Evolutionary conservation across 2,329 filamentous ascomycete species (phyloP).

Genomic region (Alternaria ventricosa): DNA sequence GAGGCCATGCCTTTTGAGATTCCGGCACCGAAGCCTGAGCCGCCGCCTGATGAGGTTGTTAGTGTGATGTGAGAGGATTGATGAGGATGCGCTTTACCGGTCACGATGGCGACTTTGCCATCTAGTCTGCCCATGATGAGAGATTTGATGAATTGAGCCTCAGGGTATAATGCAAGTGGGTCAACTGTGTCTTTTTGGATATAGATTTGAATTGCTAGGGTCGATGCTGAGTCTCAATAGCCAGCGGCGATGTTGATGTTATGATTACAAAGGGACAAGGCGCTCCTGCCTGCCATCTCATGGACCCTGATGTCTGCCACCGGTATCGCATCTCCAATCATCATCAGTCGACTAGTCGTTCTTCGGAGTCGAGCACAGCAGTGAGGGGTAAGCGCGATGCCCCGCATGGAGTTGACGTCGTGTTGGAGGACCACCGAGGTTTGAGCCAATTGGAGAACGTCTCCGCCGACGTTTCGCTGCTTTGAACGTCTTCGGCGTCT

Average conservation of each 20-base stretch:
- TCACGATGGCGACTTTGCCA: conserved; percentile 65
- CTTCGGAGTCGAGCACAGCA: conserved; percentile 2
- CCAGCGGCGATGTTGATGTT: conserved; percentile 6
- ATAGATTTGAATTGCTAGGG: neutral
- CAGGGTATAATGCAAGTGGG: neutral
- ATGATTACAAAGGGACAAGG: neutral
- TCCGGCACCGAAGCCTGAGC: conserved; percentile 68
- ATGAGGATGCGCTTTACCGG: conserved; percentile 46
- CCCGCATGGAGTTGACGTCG: conserved; percentile 17
- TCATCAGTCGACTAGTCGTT: neutral
- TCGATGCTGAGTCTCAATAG: neutral
- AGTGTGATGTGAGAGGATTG: conserved; percentile 5
- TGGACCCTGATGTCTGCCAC: conserved; percentile 1
- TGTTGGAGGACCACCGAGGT: conserved; percentile 17
- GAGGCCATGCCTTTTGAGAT: conserved; percentile 65
- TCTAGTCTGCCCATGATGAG: conserved; percentile 52
- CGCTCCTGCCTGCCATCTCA: neutral
- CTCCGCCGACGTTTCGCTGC: conserved; percentile 5
- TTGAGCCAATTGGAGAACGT: conserved; percentile 14
- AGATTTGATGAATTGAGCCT: neutral
- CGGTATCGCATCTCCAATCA: conserved; percentile 10
- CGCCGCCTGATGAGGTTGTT: conserved; percentile 55
- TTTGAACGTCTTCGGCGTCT: neutral
- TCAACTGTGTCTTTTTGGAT: neutral
- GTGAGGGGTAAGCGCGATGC: conserved; percentile 24